These are phyloP conservation scores for Kingdonia uniflora DNA, from an alignment of 164 flowering plant species.

Conservation along the genomic window DNA sequence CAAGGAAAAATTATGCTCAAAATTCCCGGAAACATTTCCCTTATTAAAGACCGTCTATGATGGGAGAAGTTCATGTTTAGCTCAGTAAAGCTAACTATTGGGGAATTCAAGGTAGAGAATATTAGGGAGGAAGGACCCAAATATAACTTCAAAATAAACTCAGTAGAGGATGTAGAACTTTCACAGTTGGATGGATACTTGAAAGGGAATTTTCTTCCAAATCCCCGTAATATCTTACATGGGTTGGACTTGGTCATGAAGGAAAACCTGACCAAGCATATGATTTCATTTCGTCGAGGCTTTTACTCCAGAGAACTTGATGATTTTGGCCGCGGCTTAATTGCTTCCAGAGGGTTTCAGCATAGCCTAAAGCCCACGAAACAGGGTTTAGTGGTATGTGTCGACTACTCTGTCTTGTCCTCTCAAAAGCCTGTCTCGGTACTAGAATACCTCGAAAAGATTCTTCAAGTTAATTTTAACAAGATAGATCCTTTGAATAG, in stretches of 20 bases:
- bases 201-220: slow-evolving; percentile 10
- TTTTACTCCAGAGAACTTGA: slow-evolving; percentile 25
- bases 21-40: slow-evolving; percentile 19
- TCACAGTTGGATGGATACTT: slow-evolving; percentile 35
- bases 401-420: slow-evolving; percentile 55
- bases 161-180: slow-evolving; percentile 33
- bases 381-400: slow-evolving; percentile 43
- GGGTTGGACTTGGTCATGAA: slow-evolving; percentile 71
- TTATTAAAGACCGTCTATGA: slow-evolving; percentile 39
- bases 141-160: slow-evolving; percentile 29
- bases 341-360: slow-evolving; percentile 42
- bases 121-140: slow-evolving; percentile 27
- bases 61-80: slow-evolving; percentile 58
- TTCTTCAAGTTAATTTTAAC: slow-evolving; percentile 14
- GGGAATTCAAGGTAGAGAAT: slow-evolving; percentile 29
- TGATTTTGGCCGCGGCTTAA: slow-evolving; percentile 39
- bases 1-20: slow-evolving; percentile 24
- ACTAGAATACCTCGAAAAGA: slow-evolving; percentile 36
- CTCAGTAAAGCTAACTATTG: slow-evolving; percentile 36
- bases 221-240: slow-evolving; percentile 58
- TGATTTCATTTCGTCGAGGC: slow-evolving; percentile 31
- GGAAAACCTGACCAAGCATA: slow-evolving; percentile 37
- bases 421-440: slow-evolving; percentile 42
- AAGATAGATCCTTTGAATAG: neutral
- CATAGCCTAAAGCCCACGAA: slow-evolving; percentile 54